These are phyloP conservation scores for Leccinum imitatum DNA, from an alignment of 768 basidiomycete genomes.

Conservation along the genomic window DNA sequence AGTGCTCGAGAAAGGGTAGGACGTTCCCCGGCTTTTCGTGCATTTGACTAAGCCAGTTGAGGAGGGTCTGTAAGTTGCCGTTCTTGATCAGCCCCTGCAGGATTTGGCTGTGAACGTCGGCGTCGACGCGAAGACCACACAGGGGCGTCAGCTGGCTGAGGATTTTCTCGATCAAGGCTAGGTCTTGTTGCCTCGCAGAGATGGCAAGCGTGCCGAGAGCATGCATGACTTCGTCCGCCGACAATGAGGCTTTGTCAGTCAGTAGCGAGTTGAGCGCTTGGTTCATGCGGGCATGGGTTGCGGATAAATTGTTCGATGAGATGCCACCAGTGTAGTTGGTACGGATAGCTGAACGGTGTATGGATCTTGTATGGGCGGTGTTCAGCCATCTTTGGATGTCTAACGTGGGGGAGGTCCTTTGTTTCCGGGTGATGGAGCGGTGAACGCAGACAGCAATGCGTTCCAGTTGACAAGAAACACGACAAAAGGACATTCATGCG, in stretches of 20 bases:
- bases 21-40: slow-evolving; percentile 45
- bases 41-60: slow-evolving; percentile 56
- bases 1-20: slow-evolving; percentile 50
- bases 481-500: slow-evolving; percentile 63
- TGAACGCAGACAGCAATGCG: slow-evolving; percentile 26
- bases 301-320: slow-evolving; percentile 18
- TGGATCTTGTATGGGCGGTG: slow-evolving; percentile 11
- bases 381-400: slow-evolving; percentile 25
- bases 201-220: slow-evolving; percentile 47
- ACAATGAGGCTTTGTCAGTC: slow-evolving; percentile 13
- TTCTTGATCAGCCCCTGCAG: slow-evolving; percentile 47
- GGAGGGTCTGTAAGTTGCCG: slow-evolving; percentile 43
- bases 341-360: slow-evolving; percentile 1
- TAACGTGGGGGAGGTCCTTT: slow-evolving; percentile 8
- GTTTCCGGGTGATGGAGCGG: slow-evolving; percentile 22
- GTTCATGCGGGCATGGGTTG: slow-evolving; percentile 24
- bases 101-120: slow-evolving; percentile 49
- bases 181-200: slow-evolving; percentile 52
- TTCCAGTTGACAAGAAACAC: slow-evolving; percentile 37
- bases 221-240: slow-evolving; percentile 32
- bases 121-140: slow-evolving; percentile 46
- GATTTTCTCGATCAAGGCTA: slow-evolving; percentile 54
- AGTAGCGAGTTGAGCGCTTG: slow-evolving; percentile 24
- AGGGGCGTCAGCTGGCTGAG: slow-evolving; percentile 47
- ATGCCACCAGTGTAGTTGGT: slow-evolving; percentile 8